Evolutionary conservation across 75 land plant genomes (phyloP).

Genomic region (Larix kaempferi): DNA sequence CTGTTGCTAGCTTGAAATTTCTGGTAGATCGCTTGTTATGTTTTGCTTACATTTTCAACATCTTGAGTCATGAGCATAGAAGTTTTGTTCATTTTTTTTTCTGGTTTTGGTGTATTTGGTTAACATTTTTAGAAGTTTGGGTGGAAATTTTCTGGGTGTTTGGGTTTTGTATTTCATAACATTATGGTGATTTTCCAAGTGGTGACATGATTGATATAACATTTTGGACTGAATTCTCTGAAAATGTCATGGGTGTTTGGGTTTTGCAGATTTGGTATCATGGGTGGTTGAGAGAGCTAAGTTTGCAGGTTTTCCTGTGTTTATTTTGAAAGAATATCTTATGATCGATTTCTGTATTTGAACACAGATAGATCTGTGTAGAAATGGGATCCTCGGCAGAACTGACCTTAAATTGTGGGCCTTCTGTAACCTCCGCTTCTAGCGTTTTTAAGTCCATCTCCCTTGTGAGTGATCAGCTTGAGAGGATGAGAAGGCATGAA

Average conservation of each 20-base stretch:
- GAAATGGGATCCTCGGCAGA: conserved; percentile 12
- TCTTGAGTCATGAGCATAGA: no score
- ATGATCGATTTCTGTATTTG: neutral
- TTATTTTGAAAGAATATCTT: neutral
- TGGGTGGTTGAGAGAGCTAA: neutral
- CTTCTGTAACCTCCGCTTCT: neutral
- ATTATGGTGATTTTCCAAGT: no score
- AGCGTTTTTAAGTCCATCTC: conserved; percentile 7
- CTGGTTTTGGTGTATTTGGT: no score
- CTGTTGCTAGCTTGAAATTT: no score
- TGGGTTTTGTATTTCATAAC: no score
- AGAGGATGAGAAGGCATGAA: conserved; percentile 17
- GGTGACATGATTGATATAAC: neutral
- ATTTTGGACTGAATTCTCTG: neutral
- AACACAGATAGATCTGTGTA: conserved; percentile 11
- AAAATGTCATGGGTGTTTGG: neutral
- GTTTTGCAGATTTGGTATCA: neutral
- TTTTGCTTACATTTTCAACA: no score
- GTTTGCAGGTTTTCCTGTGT: neutral
- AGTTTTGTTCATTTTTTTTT: no score
- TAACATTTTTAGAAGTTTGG: no score
- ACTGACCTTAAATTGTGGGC: conserved; percentile 4
- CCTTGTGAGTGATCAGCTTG: conserved; percentile 15
- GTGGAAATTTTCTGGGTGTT: no score
- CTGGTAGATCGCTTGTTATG: no score